phyloP scores from a whole-genome alignment of 371 early-diverging fungal genomes.

The Actinomucor elegans region DNA sequence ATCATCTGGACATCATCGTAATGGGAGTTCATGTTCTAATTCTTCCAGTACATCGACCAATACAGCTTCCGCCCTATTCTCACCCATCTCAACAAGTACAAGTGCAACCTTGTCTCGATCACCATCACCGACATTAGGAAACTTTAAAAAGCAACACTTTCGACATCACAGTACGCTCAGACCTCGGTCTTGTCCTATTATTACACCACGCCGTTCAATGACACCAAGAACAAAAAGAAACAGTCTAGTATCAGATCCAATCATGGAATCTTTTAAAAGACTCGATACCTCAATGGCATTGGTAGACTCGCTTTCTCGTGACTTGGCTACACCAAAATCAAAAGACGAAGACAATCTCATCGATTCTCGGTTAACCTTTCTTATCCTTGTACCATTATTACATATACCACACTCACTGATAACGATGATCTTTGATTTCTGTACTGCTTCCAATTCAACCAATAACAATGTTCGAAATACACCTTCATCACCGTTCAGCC shows the following conservation, averaged over 20 bases:
- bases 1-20: not conserved
- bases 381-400: slow-evolving; percentile 34
- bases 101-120: slow-evolving; percentile 16
- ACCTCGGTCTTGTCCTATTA: slow-evolving; percentile 13
- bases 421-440: slow-evolving; percentile 33
- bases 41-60: slow-evolving; percentile 12
- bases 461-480: not conserved
- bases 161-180: slow-evolving; percentile 13
- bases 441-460: not conserved
- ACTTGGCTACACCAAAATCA: slow-evolving; percentile 24
- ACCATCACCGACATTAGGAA: slow-evolving; percentile 12
- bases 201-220: not conserved
- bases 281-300: slow-evolving; percentile 45
- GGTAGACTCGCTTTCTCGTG: slow-evolving; percentile 49
- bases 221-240: slow-evolving; percentile 4
- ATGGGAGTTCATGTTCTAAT: not conserved
- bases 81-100: slow-evolving; percentile 16
- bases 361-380: slow-evolving; percentile 14
- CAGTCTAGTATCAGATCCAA: slow-evolving; percentile 11
- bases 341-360: slow-evolving; percentile 1
- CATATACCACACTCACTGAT: slow-evolving; percentile 42
- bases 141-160: slow-evolving; percentile 8
- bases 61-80: slow-evolving; percentile 7
- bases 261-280: slow-evolving; percentile 42
- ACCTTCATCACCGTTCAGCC: slow-evolving; percentile 2